Evolutionary conservation across 2,329 filamentous ascomycete genomes (phyloP).

Genomic region (Dactylellina cionopaga): DNA sequence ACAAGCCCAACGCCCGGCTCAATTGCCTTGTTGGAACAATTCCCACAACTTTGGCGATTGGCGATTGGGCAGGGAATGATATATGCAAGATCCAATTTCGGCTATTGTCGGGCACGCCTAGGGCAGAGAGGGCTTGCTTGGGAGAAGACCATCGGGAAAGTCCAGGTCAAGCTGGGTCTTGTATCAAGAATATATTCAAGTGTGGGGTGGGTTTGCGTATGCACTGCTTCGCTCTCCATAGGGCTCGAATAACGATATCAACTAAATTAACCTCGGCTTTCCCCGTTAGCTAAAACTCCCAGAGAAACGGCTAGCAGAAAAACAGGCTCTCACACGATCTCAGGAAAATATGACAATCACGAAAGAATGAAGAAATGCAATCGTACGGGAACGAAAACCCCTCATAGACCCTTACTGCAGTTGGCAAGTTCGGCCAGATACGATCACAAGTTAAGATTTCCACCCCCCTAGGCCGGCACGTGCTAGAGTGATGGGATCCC

Average conservation of each 20-base stretch:
- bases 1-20: constrained; percentile 19
- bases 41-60: constrained; percentile 50
- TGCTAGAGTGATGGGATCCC: too few species aligned
- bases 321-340: constrained; percentile 15
- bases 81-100: constrained; percentile 50
- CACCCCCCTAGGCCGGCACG: constrained; percentile 14
- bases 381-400: constrained; percentile 31
- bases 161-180: constrained; percentile 4
- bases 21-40: constrained; percentile 34
- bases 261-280: constrained; percentile 32
- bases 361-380: constrained; percentile 2
- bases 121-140: background rate
- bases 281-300: constrained; percentile 18
- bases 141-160: background rate
- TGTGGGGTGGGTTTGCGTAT: constrained; percentile 40
- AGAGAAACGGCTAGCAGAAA: background rate
- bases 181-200: constrained; percentile 16
- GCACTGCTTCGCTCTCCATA: constrained; percentile 1
- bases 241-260: background rate
- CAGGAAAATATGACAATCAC: constrained; percentile 12
- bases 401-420: constrained; percentile 40
- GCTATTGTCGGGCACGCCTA: constrained; percentile 51
- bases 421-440: constrained; percentile 32
- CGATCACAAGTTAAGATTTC: constrained; percentile 7
- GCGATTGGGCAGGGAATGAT: constrained; percentile 31